These are phyloP conservation scores for Barbatosphaeria neglecta DNA, from an alignment of 495 filamentous ascomycete species.

Conservation along the genomic window DNA sequence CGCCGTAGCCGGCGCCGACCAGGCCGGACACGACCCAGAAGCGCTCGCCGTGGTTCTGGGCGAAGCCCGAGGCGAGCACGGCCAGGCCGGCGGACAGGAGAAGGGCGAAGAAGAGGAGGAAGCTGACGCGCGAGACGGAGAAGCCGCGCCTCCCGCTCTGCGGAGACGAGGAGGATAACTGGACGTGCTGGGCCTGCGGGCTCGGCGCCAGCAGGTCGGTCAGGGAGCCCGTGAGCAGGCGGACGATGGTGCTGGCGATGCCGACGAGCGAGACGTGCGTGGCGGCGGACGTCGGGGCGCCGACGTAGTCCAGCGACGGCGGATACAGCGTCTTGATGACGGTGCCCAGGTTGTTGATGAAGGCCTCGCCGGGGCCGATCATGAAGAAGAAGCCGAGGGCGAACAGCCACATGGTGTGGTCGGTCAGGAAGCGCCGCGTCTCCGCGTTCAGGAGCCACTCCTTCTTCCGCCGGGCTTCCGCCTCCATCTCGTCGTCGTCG, in stretches of 20 bases:
- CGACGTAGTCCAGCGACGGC: slow-evolving; percentile 30
- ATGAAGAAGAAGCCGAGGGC: slow-evolving; percentile 87
- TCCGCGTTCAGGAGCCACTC: slow-evolving; percentile 78
- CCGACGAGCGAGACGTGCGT: slow-evolving; percentile 90
- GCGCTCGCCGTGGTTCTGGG: slow-evolving; percentile 52
- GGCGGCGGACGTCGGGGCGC: slow-evolving; percentile 53
- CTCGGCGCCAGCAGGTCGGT: slow-evolving; percentile 79
- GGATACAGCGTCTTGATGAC: slow-evolving; percentile 79
- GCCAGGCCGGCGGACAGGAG: slow-evolving; percentile 68
- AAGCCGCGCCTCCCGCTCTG: slow-evolving; percentile 24
- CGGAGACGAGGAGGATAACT: slow-evolving; percentile 17
- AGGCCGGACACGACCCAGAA: slow-evolving; percentile 73
- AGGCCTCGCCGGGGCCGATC: slow-evolving; percentile 86
- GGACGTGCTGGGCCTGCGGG: slow-evolving; percentile 27
- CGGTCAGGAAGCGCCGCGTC: slow-evolving; percentile 68
- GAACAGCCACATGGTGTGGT: slow-evolving; percentile 92
- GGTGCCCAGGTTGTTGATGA: slow-evolving; percentile 94
- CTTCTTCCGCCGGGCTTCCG: slow-evolving; percentile 65
- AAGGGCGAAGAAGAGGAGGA: slow-evolving; percentile 64
- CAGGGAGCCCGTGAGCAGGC: slow-evolving; percentile 72
- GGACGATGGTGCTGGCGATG: slow-evolving; percentile 78
- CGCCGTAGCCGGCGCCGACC: slow-evolving; percentile 85
- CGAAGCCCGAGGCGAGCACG: slow-evolving; percentile 57
- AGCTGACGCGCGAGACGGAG: slow-evolving; percentile 62
- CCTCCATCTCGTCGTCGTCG: slow-evolving; percentile 42